phyloP scores from a whole-genome alignment of 768 basidiomycete genomes.

The Tulasnella calospora region DNA sequence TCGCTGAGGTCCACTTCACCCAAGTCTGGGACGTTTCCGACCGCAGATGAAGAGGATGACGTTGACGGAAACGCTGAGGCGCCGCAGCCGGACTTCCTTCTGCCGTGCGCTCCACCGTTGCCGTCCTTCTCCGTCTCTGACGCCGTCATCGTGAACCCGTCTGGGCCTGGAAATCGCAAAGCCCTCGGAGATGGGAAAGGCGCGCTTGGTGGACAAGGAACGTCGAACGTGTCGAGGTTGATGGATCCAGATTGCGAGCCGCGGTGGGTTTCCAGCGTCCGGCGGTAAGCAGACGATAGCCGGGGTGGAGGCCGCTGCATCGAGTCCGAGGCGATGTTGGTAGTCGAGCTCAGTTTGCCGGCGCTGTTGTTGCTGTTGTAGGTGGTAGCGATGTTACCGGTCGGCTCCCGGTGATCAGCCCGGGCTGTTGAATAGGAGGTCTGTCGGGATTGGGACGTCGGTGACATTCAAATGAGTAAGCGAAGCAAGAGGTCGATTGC shows the following conservation, averaged over 20 bases:
- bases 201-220: slow-evolving; percentile 2
- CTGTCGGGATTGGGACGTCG: neutral
- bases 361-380: neutral
- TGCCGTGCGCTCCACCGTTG: neutral
- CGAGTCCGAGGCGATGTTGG: neutral
- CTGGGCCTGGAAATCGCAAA: neutral
- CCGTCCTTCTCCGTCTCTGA: neutral
- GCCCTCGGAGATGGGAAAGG: neutral
- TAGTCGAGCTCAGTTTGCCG: neutral
- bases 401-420: neutral
- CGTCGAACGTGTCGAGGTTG: slow-evolving; percentile 6
- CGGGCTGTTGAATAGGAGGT: neutral
- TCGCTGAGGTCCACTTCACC: slow-evolving; percentile 20
- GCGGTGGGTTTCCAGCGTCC: neutral
- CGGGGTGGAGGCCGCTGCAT: neutral
- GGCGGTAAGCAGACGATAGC: neutral
- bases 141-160: neutral
- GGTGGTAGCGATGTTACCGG: neutral
- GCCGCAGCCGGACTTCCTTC: neutral
- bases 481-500: neutral
- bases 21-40: slow-evolving; percentile 14
- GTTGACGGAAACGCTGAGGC: neutral
- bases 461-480: neutral
- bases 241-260: neutral
- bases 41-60: neutral